Percentiles rank a stretch among this genome's conserved stretches.
Evolutionary conservation across 306 rosid species (phyloP).

Genomic region (Rosa persica): DNA sequence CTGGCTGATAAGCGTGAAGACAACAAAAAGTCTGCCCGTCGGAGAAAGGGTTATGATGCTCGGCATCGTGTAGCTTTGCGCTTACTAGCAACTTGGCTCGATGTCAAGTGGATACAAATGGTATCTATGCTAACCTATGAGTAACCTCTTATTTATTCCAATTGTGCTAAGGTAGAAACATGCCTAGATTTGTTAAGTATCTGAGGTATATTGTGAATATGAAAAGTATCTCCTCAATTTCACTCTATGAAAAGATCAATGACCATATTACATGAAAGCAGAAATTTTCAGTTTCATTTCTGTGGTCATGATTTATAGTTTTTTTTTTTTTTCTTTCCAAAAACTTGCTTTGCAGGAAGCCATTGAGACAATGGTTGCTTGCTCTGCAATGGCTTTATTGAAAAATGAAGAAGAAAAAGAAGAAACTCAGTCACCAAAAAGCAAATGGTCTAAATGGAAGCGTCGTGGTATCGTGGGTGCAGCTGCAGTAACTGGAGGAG

Average conservation of each 20-base stretch:
- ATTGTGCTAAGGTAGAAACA: slow-evolving; percentile 8
- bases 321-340: slow-evolving; percentile 9
- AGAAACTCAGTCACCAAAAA: slow-evolving; percentile 47
- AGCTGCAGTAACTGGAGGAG: slow-evolving; percentile 93
- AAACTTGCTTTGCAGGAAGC: slow-evolving; percentile 66
- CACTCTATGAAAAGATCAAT: background rate
- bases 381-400: slow-evolving; percentile 80
- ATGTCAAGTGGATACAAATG: slow-evolving; percentile 80
- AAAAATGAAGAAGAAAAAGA: slow-evolving; percentile 56
- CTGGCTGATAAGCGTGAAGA: slow-evolving; percentile 52
- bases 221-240: slow-evolving; percentile 15
- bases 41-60: slow-evolving; percentile 87
- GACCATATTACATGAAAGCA: background rate
- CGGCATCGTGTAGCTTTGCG: slow-evolving; percentile 80
- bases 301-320: slow-evolving; percentile 14
- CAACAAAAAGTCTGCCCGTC: slow-evolving; percentile 47
- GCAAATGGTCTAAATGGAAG: slow-evolving; percentile 80
- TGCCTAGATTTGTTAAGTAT: slow-evolving; percentile 10
- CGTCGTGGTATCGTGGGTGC: slow-evolving; percentile 97
- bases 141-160: slow-evolving; percentile 12
- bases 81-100: slow-evolving; percentile 81
- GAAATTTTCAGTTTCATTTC: background rate
- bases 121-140: slow-evolving; percentile 42
- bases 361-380: slow-evolving; percentile 88
- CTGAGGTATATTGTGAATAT: slow-evolving; percentile 15